phyloP scores from a whole-genome alignment of 2,329 filamentous ascomycete genomes.

The Penicillium janthinellum region DNA sequence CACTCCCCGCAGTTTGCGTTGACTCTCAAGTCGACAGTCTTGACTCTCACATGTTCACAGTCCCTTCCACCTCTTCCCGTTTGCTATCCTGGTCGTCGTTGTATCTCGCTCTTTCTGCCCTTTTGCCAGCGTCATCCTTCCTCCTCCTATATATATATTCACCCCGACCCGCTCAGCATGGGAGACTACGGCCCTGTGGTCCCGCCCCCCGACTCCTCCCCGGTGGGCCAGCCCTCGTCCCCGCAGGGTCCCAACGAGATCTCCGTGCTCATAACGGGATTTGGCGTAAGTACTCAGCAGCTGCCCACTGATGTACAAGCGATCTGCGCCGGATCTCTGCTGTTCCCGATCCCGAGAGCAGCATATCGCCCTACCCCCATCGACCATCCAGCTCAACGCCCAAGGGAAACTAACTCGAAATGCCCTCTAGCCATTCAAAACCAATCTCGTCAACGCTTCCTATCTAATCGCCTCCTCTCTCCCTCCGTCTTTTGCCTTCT shows the following conservation, averaged over 20 bases:
- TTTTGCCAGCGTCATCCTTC: slow-evolving; percentile 7
- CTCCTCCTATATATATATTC: slow-evolving; percentile 1
- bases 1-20: slow-evolving; percentile 5
- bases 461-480: slow-evolving; percentile 74
- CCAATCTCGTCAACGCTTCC: slow-evolving; percentile 74
- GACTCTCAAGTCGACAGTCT: background rate
- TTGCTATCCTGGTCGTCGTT: background rate
- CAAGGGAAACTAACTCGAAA: slow-evolving; percentile 2
- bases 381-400: background rate
- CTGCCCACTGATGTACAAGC: slow-evolving; percentile 11
- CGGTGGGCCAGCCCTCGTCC: slow-evolving; percentile 17
- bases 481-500: slow-evolving; percentile 63
- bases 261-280: slow-evolving; percentile 41
- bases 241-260: slow-evolving; percentile 30
- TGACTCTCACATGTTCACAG: background rate
- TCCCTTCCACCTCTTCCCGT: background rate
- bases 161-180: slow-evolving; percentile 26
- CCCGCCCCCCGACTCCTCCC: slow-evolving; percentile 16
- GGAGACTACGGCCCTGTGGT: slow-evolving; percentile 35
- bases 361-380: background rate
- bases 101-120: background rate
- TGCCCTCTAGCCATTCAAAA: slow-evolving; percentile 68
- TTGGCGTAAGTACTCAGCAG: slow-evolving; percentile 33
- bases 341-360: slow-evolving; percentile 7
- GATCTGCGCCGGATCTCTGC: slow-evolving; percentile 16